Evolutionary conservation across 1,284 basidiomycete genomes (phyloP).

Genomic region (Xerocomus amazonicus): DNA sequence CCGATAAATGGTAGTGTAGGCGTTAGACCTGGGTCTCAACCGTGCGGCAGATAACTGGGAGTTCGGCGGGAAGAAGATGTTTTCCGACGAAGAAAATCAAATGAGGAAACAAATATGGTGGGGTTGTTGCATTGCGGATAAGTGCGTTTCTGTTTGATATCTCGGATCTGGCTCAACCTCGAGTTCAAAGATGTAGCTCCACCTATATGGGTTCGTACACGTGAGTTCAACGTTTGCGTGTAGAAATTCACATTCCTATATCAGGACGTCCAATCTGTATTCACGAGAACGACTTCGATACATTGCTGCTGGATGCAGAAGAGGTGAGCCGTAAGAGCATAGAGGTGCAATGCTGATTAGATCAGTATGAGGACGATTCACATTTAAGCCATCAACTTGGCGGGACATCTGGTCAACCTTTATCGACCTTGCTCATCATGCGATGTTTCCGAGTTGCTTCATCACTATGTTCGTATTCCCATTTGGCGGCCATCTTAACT

Average conservation of each 20-base stretch:
- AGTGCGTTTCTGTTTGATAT: slow-evolving; percentile 41
- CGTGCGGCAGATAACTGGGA: slow-evolving; percentile 78
- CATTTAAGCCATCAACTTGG: slow-evolving; percentile 6
- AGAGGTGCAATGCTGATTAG: slow-evolving; percentile 7
- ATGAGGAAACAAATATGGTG: slow-evolving; percentile 82
- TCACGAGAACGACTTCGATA: slow-evolving; percentile 72
- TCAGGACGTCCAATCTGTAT: slow-evolving; percentile 68
- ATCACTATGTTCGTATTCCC: slow-evolving; percentile 49
- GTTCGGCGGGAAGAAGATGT: slow-evolving; percentile 59
- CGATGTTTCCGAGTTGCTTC: slow-evolving; percentile 59
- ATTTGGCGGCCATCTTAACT: slow-evolving; percentile 1
- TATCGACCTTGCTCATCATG: slow-evolving; percentile 49
- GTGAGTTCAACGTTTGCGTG: not conserved
- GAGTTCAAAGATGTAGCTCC: slow-evolving; percentile 50
- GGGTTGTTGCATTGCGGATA: slow-evolving; percentile 71
- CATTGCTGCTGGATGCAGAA: slow-evolving; percentile 58
- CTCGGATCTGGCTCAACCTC: slow-evolving; percentile 3
- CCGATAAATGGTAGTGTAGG: slow-evolving; percentile 42
- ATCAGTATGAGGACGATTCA: slow-evolving; percentile 48
- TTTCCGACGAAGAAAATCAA: slow-evolving; percentile 72
- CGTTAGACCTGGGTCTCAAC: slow-evolving; percentile 80
- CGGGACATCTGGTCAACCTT: slow-evolving; percentile 20
- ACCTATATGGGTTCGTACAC: slow-evolving; percentile 59
- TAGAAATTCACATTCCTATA: slow-evolving; percentile 4
- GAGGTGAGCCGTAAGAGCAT: slow-evolving; percentile 34